Evolutionary conservation across 2,329 filamentous ascomycete species (phyloP), one percentile per base, ranked within the genome.

Genomic region (Colletotrichum gigasporum): DNA sequence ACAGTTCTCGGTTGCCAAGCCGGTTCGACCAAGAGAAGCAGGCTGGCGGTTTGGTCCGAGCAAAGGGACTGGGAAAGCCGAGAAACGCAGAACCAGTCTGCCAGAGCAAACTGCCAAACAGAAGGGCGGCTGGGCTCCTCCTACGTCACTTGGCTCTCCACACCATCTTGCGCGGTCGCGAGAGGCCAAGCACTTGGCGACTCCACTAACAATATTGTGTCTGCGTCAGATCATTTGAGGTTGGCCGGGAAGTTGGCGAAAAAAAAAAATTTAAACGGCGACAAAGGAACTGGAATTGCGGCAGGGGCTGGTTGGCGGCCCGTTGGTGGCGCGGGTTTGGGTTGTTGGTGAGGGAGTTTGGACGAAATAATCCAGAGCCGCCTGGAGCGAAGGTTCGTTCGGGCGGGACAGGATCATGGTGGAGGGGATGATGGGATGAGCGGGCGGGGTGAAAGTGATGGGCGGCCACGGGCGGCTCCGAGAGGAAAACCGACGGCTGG

Each of bases 121-220:
- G 52, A 35, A 50, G 28, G 22, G 41, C 56, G 41, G 50, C 56
- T 35, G 22, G 47, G 47, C 22, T 53, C 50, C 48, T 64, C 48
- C 56, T 65, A 55, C 62, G 62, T 62, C 62, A 65, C 62, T 55
- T 65, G 62, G 62, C 56, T 32, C 14, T 48, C 62, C 62, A 53
- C 62, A 65, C 56, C 56, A 62, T 50, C 41, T 62, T 62, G 62
- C 62, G 62, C 22, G 56, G 56, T 65, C 62, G 28, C 28, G 14
- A 62, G 57, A 34, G 37, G 56, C 62, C 62, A 65, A 65, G 62
- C 34, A 11, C 62, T 65, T 65, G 62, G 62, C 62, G 42, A 50
- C 50, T 18, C 62, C 62, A 62, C 62, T 35, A 14, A 41, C 14
- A 44, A 39, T 48, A 50, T 65, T 62, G 35, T 62, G 62, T 55